Evolutionary conservation across 1,139 yeast genomes (phyloP), one percentile per base, ranked within the genome.

Genomic region (Debaryomyces subglobosus): DNA sequence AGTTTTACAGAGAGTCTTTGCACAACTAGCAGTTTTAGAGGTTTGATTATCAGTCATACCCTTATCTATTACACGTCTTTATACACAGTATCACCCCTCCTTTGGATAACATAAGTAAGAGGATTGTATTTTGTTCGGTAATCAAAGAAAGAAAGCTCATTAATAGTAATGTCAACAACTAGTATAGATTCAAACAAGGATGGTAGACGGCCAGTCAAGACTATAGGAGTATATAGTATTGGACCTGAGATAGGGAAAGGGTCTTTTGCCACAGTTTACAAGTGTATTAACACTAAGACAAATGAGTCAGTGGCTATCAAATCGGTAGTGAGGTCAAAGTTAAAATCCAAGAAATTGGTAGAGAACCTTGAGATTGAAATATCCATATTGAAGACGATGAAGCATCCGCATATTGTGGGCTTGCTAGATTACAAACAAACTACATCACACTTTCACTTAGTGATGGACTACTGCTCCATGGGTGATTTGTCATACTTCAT

Each of bases 391-490:
- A 90, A 91, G 70, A 83, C 87, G 45, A 79, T 94, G 77, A 84
- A 86, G 57, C 97, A 94, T 62, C 96, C 97, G 3, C 98, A 94
- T 65, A 89, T 94, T 46, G 99, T 94, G 3, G 86, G 87, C 12
- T 73, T 94, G 44, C 61, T 89, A 48, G 98, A 92, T 60, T 90
- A 89, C 63, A 84, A 85, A 53, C 87, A 89, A 61, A 87, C 96
- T 0, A 66, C 82, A 9, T 74, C 87, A 9, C 90, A 92, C 67
- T 89, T 91, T 70, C 95, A 90, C 67, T 74, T 94, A 55, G 84
- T 92, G n/a, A 94, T 94, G 98, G 98, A 94, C 64, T 94, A 90
- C 69, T 94, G 99, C 64, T 85, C 97, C 0, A 75, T 94, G 67
- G 99, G 99, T 8, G 99, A 94, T 68, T 77, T 94, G 52, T 88